These are phyloP conservation scores for Thoreauomyces humboldtii DNA, from an alignment of 192 early-diverging fungal species.

Conservation along the genomic window DNA sequence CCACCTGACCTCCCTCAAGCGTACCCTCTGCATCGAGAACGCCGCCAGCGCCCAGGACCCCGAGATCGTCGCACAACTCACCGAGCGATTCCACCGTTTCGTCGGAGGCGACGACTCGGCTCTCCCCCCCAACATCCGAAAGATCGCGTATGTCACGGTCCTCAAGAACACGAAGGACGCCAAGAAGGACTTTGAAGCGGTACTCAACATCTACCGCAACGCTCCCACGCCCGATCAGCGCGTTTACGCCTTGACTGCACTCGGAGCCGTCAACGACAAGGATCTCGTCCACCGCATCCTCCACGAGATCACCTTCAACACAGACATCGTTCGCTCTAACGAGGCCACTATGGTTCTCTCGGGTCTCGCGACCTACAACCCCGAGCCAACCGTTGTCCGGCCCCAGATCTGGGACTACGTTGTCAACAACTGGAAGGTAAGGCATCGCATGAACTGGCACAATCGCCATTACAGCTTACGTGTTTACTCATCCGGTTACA, in stretches of 20 bases:
- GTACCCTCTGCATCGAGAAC: slow-evolving; percentile 70
- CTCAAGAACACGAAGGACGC: slow-evolving; percentile 39
- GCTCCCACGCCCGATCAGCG: slow-evolving; percentile 45
- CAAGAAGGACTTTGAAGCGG: slow-evolving; percentile 36
- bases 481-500: too few species aligned
- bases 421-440: slow-evolving; percentile 22
- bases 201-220: slow-evolving; percentile 41
- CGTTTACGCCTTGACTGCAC: slow-evolving; percentile 52
- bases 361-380: slow-evolving; percentile 14
- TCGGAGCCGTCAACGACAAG: slow-evolving; percentile 50
- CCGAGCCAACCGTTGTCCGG: slow-evolving; percentile 8
- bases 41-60: slow-evolving; percentile 70
- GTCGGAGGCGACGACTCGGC: slow-evolving; percentile 62
- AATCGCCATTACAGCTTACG: too few species aligned
- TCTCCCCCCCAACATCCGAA: slow-evolving; percentile 62
- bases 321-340: slow-evolving; percentile 58
- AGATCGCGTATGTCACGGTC: slow-evolving; percentile 69
- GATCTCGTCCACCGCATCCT: slow-evolving; percentile 55
- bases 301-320: slow-evolving; percentile 79
- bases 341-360: slow-evolving; percentile 13
- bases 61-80: slow-evolving; percentile 55
- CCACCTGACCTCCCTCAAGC: slow-evolving; percentile 69
- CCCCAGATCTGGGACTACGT: slow-evolving; percentile 23
- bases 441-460: too few species aligned
- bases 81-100: slow-evolving; percentile 65